A percentile compares a stretch with the other conserved stretches of the same genome.
These are phyloP conservation scores for Kalanchoe fedtschenkoi DNA, from an alignment of 164 flowering plant genomes.

Conservation along the genomic window DNA sequence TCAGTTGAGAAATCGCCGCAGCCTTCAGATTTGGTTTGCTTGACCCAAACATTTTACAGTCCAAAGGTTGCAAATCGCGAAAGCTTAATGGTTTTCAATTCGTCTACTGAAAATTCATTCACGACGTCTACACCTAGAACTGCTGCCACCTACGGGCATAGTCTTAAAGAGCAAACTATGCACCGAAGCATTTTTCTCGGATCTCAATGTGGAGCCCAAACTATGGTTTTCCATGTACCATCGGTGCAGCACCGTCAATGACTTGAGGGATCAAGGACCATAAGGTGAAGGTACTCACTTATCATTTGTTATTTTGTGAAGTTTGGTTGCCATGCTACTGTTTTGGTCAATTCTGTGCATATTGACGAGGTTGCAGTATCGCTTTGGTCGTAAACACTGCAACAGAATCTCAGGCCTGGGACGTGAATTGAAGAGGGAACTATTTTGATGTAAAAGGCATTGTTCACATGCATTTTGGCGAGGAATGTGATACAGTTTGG, in stretches of 20 bases:
- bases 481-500: neutral
- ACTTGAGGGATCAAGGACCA: neutral
- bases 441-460: neutral
- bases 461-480: neutral
- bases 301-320: neutral
- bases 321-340: neutral
- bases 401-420: neutral
- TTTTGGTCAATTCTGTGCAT: neutral
- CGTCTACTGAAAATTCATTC: constrained; percentile 20
- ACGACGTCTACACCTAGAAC: constrained; percentile 25
- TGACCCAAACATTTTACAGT: constrained; percentile 14
- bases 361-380: neutral
- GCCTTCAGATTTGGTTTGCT: constrained; percentile 13
- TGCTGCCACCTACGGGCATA: constrained; percentile 27
- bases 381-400: neutral
- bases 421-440: neutral
- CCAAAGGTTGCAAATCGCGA: constrained; percentile 22
- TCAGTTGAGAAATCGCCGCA: constrained; percentile 19
- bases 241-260: neutral
- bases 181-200: constrained; percentile 22
- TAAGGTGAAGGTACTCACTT: neutral
- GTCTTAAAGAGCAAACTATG: constrained; percentile 27
- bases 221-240: neutral
- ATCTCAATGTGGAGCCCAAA: constrained; percentile 25
- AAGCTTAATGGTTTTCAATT: constrained; percentile 16